Evolutionary conservation across 768 basidiomycete species (phyloP).

Genomic region (Trametes meyenii): DNA sequence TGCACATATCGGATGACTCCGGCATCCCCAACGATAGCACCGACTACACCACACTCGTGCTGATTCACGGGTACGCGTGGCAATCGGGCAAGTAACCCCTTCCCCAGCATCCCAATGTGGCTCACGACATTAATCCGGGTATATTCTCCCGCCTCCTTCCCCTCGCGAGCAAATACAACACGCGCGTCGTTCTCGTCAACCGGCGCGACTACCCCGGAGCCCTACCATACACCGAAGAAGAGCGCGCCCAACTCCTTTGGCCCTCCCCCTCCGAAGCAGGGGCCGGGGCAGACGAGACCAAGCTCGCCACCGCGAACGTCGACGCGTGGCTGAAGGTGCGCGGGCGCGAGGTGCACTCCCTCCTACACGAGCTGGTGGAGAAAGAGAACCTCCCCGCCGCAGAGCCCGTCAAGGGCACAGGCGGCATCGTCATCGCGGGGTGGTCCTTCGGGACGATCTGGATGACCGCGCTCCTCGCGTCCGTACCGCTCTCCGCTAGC

Average conservation of each 20-base stretch:
- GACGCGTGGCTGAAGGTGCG: conserved; percentile 11
- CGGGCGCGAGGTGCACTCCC: conserved; percentile 6
- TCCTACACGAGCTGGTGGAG: conserved; percentile 12
- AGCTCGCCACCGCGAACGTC: neutral
- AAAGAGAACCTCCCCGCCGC: neutral
- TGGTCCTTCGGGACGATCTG: conserved; percentile 22
- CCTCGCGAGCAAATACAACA: conserved; percentile 14
- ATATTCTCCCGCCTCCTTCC: conserved; percentile 9
- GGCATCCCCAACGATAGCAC: no score
- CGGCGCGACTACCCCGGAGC: conserved; percentile 29
- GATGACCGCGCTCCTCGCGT: conserved; percentile 20
- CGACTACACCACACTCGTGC: no score
- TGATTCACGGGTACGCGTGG: no score
- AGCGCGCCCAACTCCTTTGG: conserved; percentile 10
- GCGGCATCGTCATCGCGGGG: conserved; percentile 21
- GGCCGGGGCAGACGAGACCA: neutral
- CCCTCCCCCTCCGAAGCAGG: neutral
- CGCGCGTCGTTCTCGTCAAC: conserved; percentile 25
- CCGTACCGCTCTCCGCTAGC: conserved; percentile 4
- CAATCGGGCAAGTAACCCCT: no score
- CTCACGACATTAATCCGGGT: no score
- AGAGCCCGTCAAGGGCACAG: neutral
- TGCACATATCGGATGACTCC: no score
- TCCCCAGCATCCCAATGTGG: no score
- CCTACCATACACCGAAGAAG: conserved; percentile 14